phyloP scores from a whole-genome alignment of 495 filamentous ascomycete genomes.

The Aspergillus conjunctus region DNA sequence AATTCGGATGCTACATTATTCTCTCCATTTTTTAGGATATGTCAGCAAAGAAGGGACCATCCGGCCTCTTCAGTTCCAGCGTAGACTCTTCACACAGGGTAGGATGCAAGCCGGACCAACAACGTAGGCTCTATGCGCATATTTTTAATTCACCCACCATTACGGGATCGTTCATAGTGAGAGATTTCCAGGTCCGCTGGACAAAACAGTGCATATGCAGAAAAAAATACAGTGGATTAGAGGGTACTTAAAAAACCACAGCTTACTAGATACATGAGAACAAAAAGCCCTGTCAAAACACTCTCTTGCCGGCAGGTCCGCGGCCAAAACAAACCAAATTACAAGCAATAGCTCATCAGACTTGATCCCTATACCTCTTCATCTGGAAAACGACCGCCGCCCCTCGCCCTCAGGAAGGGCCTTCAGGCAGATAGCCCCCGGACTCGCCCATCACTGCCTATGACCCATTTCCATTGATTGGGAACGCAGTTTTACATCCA shows the following conservation, averaged over 20 bases:
- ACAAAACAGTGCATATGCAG: too few species aligned
- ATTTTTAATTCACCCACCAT: too few species aligned
- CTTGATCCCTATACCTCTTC: neutral
- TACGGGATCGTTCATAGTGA: too few species aligned
- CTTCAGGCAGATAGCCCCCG: neutral
- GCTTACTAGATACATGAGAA: neutral
- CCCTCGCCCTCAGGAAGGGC: neutral
- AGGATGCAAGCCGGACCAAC: too few species aligned
- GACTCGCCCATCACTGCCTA: neutral
- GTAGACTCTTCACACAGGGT: too few species aligned
- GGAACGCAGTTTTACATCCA: neutral
- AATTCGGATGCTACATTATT: too few species aligned
- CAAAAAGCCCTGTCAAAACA: neutral
- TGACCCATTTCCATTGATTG: conserved; percentile 2
- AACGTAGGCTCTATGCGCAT: too few species aligned
- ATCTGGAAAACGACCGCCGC: neutral
- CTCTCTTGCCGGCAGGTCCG: neutral
- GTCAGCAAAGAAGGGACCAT: too few species aligned
- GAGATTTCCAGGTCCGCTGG: too few species aligned
- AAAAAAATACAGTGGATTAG: too few species aligned
- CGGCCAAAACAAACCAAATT: neutral
- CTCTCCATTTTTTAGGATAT: too few species aligned
- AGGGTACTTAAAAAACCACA: neutral
- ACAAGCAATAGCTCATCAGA: neutral
- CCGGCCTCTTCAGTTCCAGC: too few species aligned